Percentiles rank a stretch among this genome's conserved stretches.
Conservation (phyloP, 75 land plant species). For the Selaginella tamariscina region DNA sequence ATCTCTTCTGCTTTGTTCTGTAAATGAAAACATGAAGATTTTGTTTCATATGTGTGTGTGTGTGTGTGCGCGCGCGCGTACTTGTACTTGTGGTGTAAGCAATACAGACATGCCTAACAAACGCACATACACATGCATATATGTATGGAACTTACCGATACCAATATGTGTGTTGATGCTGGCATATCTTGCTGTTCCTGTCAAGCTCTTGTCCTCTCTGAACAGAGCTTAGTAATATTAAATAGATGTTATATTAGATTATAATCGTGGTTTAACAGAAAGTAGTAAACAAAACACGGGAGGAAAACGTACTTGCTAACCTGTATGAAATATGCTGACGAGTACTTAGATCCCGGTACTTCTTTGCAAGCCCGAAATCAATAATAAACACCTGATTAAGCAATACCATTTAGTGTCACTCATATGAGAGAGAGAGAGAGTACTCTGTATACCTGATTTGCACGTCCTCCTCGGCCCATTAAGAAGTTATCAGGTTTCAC, state of each 20-base stretch:
- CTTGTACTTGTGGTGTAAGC: too few species aligned
- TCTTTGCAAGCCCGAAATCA: slow-evolving; percentile 55
- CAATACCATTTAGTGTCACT: too few species aligned
- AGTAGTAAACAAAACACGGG: not conserved
- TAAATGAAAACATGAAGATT: not conserved
- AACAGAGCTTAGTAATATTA: not conserved
- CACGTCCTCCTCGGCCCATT: slow-evolving; percentile 85
- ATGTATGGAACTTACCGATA: not conserved
- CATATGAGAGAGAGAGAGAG: not conserved
- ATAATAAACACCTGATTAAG: slow-evolving; percentile 43
- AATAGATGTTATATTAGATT: not conserved
- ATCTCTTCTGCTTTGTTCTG: slow-evolving; percentile 81
- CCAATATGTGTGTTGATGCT: slow-evolving; percentile 8
- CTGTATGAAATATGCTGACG: slow-evolving; percentile 35
- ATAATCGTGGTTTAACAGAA: too few species aligned
- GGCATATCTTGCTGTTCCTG: slow-evolving; percentile 2
- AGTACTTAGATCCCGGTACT: slow-evolving; percentile 39
- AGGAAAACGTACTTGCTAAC: slow-evolving; percentile 3
- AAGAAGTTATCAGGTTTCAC: slow-evolving; percentile 94
- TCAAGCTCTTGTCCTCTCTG: not conserved
- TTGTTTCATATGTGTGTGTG: too few species aligned
- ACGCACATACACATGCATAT: not conserved
- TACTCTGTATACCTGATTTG: slow-evolving; percentile 58
- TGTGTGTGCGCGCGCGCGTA: too few species aligned
- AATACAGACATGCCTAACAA: too few species aligned